phyloP scores from a whole-genome alignment of 306 rosid species.

The Alnus glutinosa region DNA sequence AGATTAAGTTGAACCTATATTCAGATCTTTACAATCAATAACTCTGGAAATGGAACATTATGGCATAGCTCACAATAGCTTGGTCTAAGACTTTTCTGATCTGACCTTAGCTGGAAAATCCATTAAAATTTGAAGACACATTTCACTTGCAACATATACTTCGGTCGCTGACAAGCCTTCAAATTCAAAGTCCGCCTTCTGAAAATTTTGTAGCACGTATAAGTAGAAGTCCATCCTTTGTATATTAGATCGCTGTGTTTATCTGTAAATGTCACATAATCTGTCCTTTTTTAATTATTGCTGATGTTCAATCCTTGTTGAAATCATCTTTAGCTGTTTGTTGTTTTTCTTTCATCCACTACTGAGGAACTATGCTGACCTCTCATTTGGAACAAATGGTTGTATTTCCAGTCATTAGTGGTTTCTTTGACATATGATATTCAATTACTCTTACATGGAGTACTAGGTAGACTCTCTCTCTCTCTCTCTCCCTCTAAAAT shows the following conservation, averaged over 20 bases:
- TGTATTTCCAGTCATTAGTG: neutral
- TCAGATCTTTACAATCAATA: slow-evolving; percentile 3
- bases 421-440: neutral
- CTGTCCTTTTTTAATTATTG: neutral
- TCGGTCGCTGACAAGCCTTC: neutral
- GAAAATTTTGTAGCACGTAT: neutral
- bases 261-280: neutral
- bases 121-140: neutral
- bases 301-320: neutral
- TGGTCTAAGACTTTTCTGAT: neutral
- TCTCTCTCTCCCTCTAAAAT: neutral
- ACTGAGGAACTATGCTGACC: neutral
- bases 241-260: neutral
- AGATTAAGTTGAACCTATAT: slow-evolving; percentile 1
- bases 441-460: neutral
- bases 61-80: neutral
- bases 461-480: neutral
- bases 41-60: neutral
- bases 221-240: neutral
- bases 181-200: neutral
- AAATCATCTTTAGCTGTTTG: neutral
- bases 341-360: neutral
- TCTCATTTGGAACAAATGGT: neutral
- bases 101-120: neutral
- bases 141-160: neutral